Evolutionary conservation across 2,329 filamentous ascomycete genomes (phyloP).

Genomic region (Alternaria hordeiaustralica): DNA sequence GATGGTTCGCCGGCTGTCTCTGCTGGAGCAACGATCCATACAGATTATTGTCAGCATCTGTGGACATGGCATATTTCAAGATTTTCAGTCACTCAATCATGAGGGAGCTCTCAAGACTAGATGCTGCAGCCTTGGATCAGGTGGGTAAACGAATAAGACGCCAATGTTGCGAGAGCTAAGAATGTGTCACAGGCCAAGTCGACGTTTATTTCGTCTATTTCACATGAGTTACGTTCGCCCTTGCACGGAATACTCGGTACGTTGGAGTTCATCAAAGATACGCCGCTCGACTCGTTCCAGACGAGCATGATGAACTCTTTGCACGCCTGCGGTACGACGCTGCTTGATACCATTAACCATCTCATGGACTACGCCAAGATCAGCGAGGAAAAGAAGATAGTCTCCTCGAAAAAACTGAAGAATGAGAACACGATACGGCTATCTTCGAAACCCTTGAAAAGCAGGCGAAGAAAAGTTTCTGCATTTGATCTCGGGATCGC

Average conservation of each 20-base stretch:
- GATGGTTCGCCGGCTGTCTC: slow-evolving; percentile 47
- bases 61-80: slow-evolving; percentile 45
- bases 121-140: slow-evolving; percentile 54
- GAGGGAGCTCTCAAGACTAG: slow-evolving; percentile 61
- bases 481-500: slow-evolving; percentile 30
- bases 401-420: slow-evolving; percentile 45
- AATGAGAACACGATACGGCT: slow-evolving; percentile 34
- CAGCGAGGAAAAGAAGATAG: slow-evolving; percentile 39
- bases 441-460: slow-evolving; percentile 41
- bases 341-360: slow-evolving; percentile 55
- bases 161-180: neutral
- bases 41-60: slow-evolving; percentile 34
- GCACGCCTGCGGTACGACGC: slow-evolving; percentile 54
- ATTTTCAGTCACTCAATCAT: slow-evolving; percentile 59
- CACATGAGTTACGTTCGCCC: slow-evolving; percentile 60
- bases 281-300: slow-evolving; percentile 48
- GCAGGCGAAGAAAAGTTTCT: slow-evolving; percentile 13
- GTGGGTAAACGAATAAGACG: neutral
- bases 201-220: slow-evolving; percentile 60
- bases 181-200: slow-evolving; percentile 49
- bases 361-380: slow-evolving; percentile 41
- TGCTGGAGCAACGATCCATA: slow-evolving; percentile 43
- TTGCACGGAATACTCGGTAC: slow-evolving; percentile 50
- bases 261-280: slow-evolving; percentile 58
- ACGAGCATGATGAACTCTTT: slow-evolving; percentile 56